Base-by-base conservation (phyloP, 164 flowering plant species). In the Chimonanthus praecox region DNA sequence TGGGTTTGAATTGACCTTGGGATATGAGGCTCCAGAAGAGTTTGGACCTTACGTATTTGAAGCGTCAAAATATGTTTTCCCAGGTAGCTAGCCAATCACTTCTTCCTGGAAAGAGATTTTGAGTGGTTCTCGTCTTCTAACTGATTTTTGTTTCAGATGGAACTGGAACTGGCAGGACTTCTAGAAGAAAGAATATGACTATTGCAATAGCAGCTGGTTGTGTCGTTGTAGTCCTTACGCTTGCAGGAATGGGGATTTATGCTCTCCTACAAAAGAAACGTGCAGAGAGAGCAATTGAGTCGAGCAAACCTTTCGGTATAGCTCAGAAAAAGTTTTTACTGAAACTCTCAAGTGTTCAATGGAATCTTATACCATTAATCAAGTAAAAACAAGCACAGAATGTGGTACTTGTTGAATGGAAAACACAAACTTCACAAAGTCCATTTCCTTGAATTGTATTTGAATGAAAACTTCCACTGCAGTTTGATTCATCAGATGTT, bases 191-290 rank as follows among this genome's bases (percentile, higher is more conserved):
- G 11, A 81, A 82, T 4, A 75, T 74, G 7, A 76, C 87, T 46
- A 62, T 79, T 46, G 94, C 87, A 48, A 81, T 91, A 74, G 86
- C 87, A 67, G 63, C 78, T 73, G 87, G 91, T 5, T 73, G 89
- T 74, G 74, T 70, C 4, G 0, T 86, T 71, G 79, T 88, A 69
- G 67, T 89, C 54, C 66, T 91, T 54, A 75, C 78, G 71, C 89
- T 91, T 7, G 63, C 84, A 21, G 89, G 80, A 5, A 74, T 88
- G 47, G 92, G 79, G 4, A 54, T 85, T 45, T 91, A 89, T 77
- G 96, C 92, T n/a, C 6, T 87, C 72, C 71, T 82, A 72, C 96
- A 91, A 71, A 91, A 87, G 86, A 87, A 84, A 71, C 88, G 96
- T 5, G 96, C 93, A 65, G 93, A 89, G 73, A 84, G 73, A 78